phyloP scores from a whole-genome alignment of 768 basidiomycete genomes.

The Tylopilus felleus region DNA sequence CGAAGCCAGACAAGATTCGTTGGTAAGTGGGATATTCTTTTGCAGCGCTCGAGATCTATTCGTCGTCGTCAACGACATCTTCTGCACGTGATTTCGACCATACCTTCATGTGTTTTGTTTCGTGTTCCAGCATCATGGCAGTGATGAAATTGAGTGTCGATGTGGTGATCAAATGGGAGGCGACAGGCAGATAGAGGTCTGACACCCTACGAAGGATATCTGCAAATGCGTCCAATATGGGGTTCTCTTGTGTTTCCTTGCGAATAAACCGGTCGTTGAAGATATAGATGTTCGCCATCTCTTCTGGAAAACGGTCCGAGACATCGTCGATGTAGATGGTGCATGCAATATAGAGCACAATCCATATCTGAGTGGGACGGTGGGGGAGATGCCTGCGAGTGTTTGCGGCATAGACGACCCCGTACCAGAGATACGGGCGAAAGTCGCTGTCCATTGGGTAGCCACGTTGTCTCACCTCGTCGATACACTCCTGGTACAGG shows the following conservation, averaged over 20 bases:
- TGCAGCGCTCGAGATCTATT: conserved; percentile 22
- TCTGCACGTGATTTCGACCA: too few species aligned
- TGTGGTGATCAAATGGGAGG: conserved; percentile 35
- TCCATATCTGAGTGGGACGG: conserved; percentile 21
- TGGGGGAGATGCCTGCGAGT: conserved; percentile 5
- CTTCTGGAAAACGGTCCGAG: conserved; percentile 20
- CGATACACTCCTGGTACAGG: conserved; percentile 21
- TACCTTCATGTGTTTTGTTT: conserved; percentile 30
- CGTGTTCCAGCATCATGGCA: conserved; percentile 32
- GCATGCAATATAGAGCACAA: conserved; percentile 41
- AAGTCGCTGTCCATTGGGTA: conserved; percentile 23
- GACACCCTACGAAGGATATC: conserved; percentile 30
- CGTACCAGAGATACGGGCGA: conserved; percentile 27
- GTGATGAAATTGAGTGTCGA: conserved; percentile 36
- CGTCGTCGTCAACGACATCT: neutral
- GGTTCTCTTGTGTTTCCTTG: conserved; percentile 27
- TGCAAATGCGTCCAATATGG: conserved; percentile 34
- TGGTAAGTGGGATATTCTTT: conserved; percentile 26
- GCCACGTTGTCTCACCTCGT: conserved; percentile 12
- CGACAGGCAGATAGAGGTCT: conserved; percentile 26
- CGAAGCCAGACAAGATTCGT: conserved; percentile 30
- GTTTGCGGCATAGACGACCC: conserved; percentile 13
- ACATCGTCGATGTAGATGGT: conserved; percentile 38
- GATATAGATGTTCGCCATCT: conserved; percentile 21
- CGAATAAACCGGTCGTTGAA: conserved; percentile 37